These are phyloP conservation scores for Tubosaeta brunneosetosa DNA, from an alignment of 768 basidiomycete genomes.

Conservation along the genomic window DNA sequence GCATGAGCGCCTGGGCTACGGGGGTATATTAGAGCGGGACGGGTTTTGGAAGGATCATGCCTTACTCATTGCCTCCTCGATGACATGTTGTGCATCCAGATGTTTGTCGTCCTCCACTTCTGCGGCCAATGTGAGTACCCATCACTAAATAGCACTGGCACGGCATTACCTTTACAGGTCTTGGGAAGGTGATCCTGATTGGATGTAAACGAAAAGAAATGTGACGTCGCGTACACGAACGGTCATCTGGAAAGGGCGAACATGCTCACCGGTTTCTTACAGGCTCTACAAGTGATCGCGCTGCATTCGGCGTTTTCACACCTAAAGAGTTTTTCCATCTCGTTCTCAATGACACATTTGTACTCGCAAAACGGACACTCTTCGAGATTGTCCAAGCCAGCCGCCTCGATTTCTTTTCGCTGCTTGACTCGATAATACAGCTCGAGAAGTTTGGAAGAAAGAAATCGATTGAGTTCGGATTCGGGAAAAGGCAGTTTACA, in stretches of 20 bases:
- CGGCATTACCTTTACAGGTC: slow-evolving; percentile 60
- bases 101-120: slow-evolving; percentile 74
- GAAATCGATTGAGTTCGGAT: slow-evolving; percentile 63
- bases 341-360: slow-evolving; percentile 71
- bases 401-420: slow-evolving; percentile 73
- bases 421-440: slow-evolving; percentile 74
- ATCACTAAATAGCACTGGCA: neutral
- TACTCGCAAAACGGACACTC: slow-evolving; percentile 92
- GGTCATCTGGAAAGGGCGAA: neutral
- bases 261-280: slow-evolving; percentile 62
- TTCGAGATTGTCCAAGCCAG: slow-evolving; percentile 74
- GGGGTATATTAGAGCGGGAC: slow-evolving; percentile 1
- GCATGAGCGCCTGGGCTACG: slow-evolving; percentile 73
- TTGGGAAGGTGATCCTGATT: slow-evolving; percentile 75
- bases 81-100: slow-evolving; percentile 66
- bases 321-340: slow-evolving; percentile 55
- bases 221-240: neutral
- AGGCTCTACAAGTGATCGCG: slow-evolving; percentile 71
- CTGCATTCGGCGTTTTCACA: slow-evolving; percentile 64
- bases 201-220: neutral
- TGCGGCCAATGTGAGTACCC: slow-evolving; percentile 22
- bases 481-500: slow-evolving; percentile 66
- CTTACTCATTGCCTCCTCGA: slow-evolving; percentile 92
- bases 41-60: slow-evolving; percentile 16
- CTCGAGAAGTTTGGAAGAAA: slow-evolving; percentile 59